phyloP scores from a whole-genome alignment of 148 eudicot species.

The Simmondsia chinensis region DNA sequence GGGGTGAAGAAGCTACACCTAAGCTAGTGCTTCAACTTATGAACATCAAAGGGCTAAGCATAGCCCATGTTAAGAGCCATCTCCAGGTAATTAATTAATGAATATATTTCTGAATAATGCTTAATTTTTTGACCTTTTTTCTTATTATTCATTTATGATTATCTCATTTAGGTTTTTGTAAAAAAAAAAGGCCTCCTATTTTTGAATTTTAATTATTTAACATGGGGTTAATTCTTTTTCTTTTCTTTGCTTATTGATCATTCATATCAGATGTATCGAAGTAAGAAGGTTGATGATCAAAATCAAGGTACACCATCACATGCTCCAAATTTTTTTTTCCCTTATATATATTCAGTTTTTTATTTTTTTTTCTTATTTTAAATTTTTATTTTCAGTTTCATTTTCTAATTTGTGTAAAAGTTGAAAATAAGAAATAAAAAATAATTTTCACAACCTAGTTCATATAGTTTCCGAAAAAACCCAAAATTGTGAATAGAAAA shows the following conservation, averaged over 20 bases:
- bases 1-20: slow-evolving; percentile 76
- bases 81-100: slow-evolving; percentile 45
- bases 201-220: neutral
- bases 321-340: too few species aligned
- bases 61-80: slow-evolving; percentile 94
- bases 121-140: too few species aligned
- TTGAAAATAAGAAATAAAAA: neutral
- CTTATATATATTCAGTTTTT: too few species aligned
- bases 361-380: slow-evolving; percentile 2
- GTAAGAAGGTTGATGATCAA: slow-evolving; percentile 54
- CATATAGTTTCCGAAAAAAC: too few species aligned
- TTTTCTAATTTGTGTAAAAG: neutral
- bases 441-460: too few species aligned
- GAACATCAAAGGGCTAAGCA: slow-evolving; percentile 75
- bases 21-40: slow-evolving; percentile 78
- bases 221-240: neutral
- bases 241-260: slow-evolving; percentile 1
- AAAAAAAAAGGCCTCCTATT: neutral
- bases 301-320: slow-evolving; percentile 36
- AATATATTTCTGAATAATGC: neutral
- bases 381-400: neutral
- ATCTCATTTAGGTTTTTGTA: too few species aligned
- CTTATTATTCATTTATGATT: too few species aligned
- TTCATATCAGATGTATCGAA: slow-evolving; percentile 53
- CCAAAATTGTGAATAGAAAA: too few species aligned